phyloP scores from a whole-genome alignment of 176 grass and related monocot species.

The Carex kokanica region DNA sequence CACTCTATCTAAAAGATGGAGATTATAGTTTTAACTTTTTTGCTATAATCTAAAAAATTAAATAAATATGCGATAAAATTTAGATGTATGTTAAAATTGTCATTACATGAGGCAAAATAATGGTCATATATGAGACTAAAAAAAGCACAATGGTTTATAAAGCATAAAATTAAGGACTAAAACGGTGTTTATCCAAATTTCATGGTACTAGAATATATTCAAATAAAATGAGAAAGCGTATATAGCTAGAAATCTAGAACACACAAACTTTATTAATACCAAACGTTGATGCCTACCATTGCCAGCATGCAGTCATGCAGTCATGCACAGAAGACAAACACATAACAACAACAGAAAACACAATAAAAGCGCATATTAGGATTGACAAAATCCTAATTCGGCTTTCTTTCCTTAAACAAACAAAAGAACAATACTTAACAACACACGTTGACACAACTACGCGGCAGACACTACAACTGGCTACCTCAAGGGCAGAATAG shows the following conservation, averaged over 20 bases:
- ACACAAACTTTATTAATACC: background rate
- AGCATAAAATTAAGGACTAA: too few species aligned
- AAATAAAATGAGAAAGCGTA: background rate
- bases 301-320: too few species aligned
- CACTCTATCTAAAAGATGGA: too few species aligned
- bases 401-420: background rate
- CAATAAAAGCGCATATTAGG: background rate
- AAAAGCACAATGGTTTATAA: too few species aligned
- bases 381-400: background rate
- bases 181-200: too few species aligned
- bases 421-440: background rate
- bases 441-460: background rate
- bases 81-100: too few species aligned
- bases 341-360: background rate
- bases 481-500: conserved; percentile 57
- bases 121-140: too few species aligned
- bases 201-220: background rate
- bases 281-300: background rate
- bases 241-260: background rate
- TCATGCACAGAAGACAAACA: background rate
- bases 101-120: too few species aligned
- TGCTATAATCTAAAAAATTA: too few species aligned
- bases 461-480: background rate
- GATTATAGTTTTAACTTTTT: too few species aligned
- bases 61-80: too few species aligned